Evolutionary conservation across 441 rosid genomes (phyloP), one percentile per base, ranked within the genome.

Genomic region (Populus hybrid): DNA sequence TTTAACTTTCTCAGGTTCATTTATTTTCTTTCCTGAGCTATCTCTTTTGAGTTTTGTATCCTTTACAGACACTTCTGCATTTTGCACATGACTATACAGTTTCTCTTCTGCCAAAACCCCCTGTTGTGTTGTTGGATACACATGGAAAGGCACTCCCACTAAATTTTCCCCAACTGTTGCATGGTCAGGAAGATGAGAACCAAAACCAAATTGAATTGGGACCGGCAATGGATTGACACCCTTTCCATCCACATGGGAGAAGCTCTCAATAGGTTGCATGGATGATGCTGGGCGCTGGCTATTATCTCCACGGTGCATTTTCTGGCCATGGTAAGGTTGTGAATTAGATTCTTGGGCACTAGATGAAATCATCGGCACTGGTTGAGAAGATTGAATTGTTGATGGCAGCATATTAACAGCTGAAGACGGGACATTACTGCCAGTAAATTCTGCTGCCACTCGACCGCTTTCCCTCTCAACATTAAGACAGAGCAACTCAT

Each of bases 31-130:
- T 79, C 77, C 80, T 28, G 93, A 86, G 81, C 84, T 82, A 66
- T 88, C 95, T 76, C 87, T 86, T 84, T 88, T 88, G 81, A 88
- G 76, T 78, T 81, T 89, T 78, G 76, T 75, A 77, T 90, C 95
- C 76, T 78, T 87, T 6, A 50, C 30, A 72, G 80, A 73, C 78
- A 73, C 84, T 81, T 89, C 94, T 40, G 84, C 81, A 81, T 84
- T 87, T 78, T 85, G 90, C 72, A 77, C 73, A 72, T 80, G 84
- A 35, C 79, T 24, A 70, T 73, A 57, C 77, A 76, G 80, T 71
- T 84, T 78, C 76, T 87, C 92, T 74, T 87, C 94, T 78, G 75
- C 80, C 80, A 87, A 80, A 80, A 75, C 78, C 74, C 80, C 88
- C 65, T 72, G 88, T 78, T 87, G 87, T 77, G 86, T 76, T 74